Evolutionary conservation across 1,139 yeast genomes (phyloP).

Genomic region (Blastobotrys elegans): DNA sequence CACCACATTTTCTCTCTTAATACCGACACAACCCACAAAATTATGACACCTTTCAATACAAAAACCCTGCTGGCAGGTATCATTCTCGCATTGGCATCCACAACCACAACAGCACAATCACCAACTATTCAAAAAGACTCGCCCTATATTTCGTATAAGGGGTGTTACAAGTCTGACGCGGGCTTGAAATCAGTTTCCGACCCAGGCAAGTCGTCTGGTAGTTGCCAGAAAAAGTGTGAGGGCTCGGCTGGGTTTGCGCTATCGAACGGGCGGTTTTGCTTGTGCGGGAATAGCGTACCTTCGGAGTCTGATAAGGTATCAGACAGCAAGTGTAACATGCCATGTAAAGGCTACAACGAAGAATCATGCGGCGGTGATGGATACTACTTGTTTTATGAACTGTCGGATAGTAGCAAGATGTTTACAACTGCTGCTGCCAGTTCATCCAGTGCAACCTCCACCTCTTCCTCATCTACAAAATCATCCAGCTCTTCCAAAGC

Average conservation of each 20-base stretch:
- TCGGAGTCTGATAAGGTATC: constrained; percentile 29
- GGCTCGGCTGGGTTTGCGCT: constrained; percentile 44
- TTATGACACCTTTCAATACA: not conserved
- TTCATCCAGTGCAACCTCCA: constrained; percentile 15
- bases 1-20: not conserved
- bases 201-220: constrained; percentile 17
- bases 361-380: constrained; percentile 56
- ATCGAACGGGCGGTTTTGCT: constrained; percentile 53
- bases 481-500: constrained; percentile 17
- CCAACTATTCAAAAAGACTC: not conserved
- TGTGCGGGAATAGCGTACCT: constrained; percentile 59
- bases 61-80: constrained; percentile 4
- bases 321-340: constrained; percentile 39
- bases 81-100: constrained; percentile 1
- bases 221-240: constrained; percentile 17
- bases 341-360: constrained; percentile 49
- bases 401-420: not conserved
- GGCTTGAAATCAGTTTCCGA: constrained; percentile 14
- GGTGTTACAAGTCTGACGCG: not conserved
- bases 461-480: constrained; percentile 16
- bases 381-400: not conserved
- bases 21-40: not conserved
- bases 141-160: not conserved
- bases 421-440: constrained; percentile 7
- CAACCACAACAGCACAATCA: not conserved